Evolutionary conservation across 768 basidiomycete genomes (phyloP), one percentile per base, ranked within the genome.

Genomic region (Pisolithus tinctorius): DNA sequence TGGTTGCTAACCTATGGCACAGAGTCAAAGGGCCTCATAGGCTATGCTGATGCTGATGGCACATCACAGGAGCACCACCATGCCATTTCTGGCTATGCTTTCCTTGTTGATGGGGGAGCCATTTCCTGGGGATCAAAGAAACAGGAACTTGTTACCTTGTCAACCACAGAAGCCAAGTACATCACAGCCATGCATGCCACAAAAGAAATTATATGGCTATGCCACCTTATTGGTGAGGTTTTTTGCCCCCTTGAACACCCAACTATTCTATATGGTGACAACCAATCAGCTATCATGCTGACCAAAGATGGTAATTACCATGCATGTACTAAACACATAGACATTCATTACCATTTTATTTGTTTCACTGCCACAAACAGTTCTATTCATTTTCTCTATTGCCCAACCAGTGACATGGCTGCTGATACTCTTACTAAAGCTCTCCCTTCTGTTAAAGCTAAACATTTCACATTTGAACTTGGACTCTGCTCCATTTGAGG

Each of bases 341-440:
- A 51, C 27, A 46, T 46, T 16, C 4, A 6, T 2, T 45, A 50
- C 20, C 40, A 50, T 42, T 42, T 45, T 9, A 49, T 36, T 49
- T 8, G 2, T 31, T 31, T 31, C 11, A 10, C 30, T 31, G 37
- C 40, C 23, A 23, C 42, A 3, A 50, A 42, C 14, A 6, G 29
- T 41, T 50, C 49, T 0, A 26, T 44, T 5, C 0, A 20, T 13
- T 17, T 50, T 0, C 0, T 50, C 0, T 50, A 50, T 14, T 50
- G 45, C 5, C 48, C 57, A 0, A 65, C 62, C 0, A 46, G 37
- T 2, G 31, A 53, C 10, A 63, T 59, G 54, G 45, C 49, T 1
- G 66, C 64, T 2, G 56, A 63, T 58, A 62, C 46, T 1, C 4
- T 39, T 4, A 37, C 50, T 34, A 51, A 52, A 39, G 54, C 54